A percentile compares a stretch with the other conserved stretches of the same genome.
Evolutionary conservation across 1,139 yeast species (phyloP).

Genomic region (Candida freyschussii): DNA sequence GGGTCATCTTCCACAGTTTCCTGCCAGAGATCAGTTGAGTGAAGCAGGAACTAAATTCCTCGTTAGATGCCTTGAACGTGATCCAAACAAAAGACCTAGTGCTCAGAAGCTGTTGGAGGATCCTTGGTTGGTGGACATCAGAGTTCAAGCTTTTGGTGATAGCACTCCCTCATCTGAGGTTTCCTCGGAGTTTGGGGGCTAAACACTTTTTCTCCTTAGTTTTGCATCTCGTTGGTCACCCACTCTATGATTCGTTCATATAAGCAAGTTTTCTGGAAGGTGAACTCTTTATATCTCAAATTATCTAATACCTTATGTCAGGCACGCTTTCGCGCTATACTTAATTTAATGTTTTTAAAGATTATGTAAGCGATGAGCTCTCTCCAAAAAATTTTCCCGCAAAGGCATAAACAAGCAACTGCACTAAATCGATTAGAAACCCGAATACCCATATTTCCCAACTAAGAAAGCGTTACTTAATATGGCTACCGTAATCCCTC

Average conservation of each 20-base stretch:
- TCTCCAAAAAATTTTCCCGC: conserved; percentile 5
- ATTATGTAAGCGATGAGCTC: conserved; percentile 8
- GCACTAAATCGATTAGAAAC: background rate
- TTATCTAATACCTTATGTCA: no score
- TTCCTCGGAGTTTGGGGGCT: conserved; percentile 22
- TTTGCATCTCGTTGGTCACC: no score
- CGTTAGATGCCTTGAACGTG: conserved; percentile 73
- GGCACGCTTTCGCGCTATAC: no score
- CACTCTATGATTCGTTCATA: no score
- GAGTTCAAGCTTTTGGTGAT: conserved; percentile 65
- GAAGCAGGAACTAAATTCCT: conserved; percentile 68
- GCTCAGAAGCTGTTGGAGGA: conserved; percentile 84
- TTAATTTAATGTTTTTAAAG: no score
- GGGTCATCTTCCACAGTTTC: conserved; percentile 86
- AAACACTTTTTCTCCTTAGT: no score
- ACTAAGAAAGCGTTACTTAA: background rate
- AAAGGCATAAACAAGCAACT: background rate
- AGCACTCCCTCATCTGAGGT: conserved; percentile 24
- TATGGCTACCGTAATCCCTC: conserved; percentile 95
- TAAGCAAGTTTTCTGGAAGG: no score
- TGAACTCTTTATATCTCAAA: no score
- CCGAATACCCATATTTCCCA: no score
- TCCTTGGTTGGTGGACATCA: conserved; percentile 81
- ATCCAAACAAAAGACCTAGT: conserved; percentile 72
- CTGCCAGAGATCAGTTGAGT: conserved; percentile 73